A percentile compares a stretch with the other conserved stretches of the same genome.
phyloP scores from a whole-genome alignment of 2,329 filamentous ascomycete genomes.

The Aspergillus sojae region DNA sequence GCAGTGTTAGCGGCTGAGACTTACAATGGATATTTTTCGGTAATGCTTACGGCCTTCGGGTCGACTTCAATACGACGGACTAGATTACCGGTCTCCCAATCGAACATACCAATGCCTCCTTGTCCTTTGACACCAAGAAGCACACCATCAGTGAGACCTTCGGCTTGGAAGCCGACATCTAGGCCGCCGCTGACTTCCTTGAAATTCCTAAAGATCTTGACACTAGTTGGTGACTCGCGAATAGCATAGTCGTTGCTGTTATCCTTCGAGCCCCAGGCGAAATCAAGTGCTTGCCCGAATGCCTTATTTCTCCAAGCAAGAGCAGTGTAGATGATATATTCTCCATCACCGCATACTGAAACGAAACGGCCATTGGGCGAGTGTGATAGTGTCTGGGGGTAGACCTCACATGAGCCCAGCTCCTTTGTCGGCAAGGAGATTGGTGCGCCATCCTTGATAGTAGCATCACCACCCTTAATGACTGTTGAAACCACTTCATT shows the following conservation, averaged over 20 bases:
- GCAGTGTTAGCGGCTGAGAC: slow-evolving; percentile 13
- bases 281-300: slow-evolving; percentile 92
- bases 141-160: slow-evolving; percentile 85
- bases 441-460: slow-evolving; percentile 83
- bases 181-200: slow-evolving; percentile 85
- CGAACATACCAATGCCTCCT: slow-evolving; percentile 92
- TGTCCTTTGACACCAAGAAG: slow-evolving; percentile 93
- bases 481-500: slow-evolving; percentile 94
- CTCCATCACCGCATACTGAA: slow-evolving; percentile 89
- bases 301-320: slow-evolving; percentile 96
- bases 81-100: slow-evolving; percentile 88
- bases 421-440: slow-evolving; percentile 90
- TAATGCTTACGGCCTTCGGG: slow-evolving; percentile 57
- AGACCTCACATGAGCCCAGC: slow-evolving; percentile 92
- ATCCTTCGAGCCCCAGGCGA: slow-evolving; percentile 95
- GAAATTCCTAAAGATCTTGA: slow-evolving; percentile 98
- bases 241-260: slow-evolving; percentile 99
- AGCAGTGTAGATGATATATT: slow-evolving; percentile 98
- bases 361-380: slow-evolving; percentile 95
- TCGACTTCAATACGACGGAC: slow-evolving; percentile 89
- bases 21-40: neutral
- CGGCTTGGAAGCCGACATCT: slow-evolving; percentile 93
- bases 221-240: slow-evolving; percentile 87
- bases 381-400: slow-evolving; percentile 90
- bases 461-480: slow-evolving; percentile 86